These are phyloP conservation scores for Phalaenopsis hybrid DNA, from an alignment of 116 monocot genomes.

Conservation along the genomic window DNA sequence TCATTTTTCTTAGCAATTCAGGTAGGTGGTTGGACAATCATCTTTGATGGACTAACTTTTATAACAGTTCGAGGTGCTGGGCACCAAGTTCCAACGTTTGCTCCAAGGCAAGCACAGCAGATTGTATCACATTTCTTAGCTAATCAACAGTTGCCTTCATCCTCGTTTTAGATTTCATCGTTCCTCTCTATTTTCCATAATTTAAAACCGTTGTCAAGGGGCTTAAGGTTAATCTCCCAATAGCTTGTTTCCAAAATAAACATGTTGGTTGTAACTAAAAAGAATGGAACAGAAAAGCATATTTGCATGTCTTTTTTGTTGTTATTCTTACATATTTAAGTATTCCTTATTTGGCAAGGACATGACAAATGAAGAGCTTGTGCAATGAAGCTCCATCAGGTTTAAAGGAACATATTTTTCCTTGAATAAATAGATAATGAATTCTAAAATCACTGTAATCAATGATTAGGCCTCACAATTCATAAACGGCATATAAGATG, in stretches of 20 bases:
- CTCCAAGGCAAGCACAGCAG: conserved; percentile 33
- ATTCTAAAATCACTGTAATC: too few species aligned
- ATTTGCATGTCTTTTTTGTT: neutral
- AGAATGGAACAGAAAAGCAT: neutral
- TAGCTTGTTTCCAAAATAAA: neutral
- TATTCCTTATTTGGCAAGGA: neutral
- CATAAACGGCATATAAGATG: too few species aligned
- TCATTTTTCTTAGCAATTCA: conserved; percentile 6
- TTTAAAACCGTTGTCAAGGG: neutral
- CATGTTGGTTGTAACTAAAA: too few species aligned
- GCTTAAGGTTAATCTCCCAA: neutral
- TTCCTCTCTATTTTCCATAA: neutral
- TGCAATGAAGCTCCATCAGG: too few species aligned
- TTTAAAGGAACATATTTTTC: too few species aligned
- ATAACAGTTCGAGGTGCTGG: conserved; percentile 56
- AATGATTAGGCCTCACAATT: too few species aligned
- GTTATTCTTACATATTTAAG: neutral
- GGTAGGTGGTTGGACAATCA: conserved; percentile 62
- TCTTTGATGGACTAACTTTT: conserved; percentile 54
- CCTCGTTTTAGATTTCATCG: conserved; percentile 22
- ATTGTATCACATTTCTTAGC: conserved; percentile 38
- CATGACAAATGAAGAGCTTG: too few species aligned
- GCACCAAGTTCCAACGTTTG: conserved; percentile 48
- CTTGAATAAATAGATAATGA: too few species aligned
- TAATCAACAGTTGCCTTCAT: conserved; percentile 34